Base-by-base conservation (phyloP, 148 eudicot species). In the Agrostemma githago region DNA sequence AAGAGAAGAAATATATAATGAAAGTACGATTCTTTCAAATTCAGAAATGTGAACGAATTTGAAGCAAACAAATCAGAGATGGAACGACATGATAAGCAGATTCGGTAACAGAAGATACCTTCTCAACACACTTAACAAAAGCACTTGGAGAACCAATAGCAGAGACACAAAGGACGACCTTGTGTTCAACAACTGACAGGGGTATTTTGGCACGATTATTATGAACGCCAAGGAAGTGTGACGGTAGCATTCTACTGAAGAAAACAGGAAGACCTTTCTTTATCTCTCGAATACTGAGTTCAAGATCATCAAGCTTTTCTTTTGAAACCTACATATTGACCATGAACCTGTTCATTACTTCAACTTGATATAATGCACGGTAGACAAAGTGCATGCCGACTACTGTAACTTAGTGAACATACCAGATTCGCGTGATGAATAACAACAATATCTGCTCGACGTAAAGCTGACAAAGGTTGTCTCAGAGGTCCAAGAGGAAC, bases 371-470 rank as follows among this genome's bases (percentile, higher is more conserved):
- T 8, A 70, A 56, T 56, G n/a, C 60, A 72, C 67, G 53, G 15
- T n/a, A 21, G 38, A 67, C 51, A 64, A n/a, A 40, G 14, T 44
- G 44, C 8, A 15, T 6, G 9, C 7, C 4, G 41, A 34, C 34
- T 61, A 43, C 15, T 8, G 5, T 12, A 53, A 12, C 14, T 51
- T 12, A 14, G 38, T 26, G 10, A 17, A 68, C 66, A 74, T 92
- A 95, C 99, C 91, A 95, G 77, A 84, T 95, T 91, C 61, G 97
- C 96, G 72, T 95, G 96, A 82, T 95, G 96, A 68, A 95, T 77
- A 72, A 95, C 92, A 70, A 88, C 84, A 61, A 85, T 74, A 86
- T 95, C 91, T 19, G 94, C 97, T 82, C 99, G 86, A 14, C 53
- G 41, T 41, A 95, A 84, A 62, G 96, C 88, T 84, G 83, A 81